Percentiles rank a stretch among this genome's conserved stretches.
These are phyloP conservation scores for Ophiosphaerella narmari DNA, from an alignment of 2,329 filamentous ascomycete genomes.

Conservation along the genomic window DNA sequence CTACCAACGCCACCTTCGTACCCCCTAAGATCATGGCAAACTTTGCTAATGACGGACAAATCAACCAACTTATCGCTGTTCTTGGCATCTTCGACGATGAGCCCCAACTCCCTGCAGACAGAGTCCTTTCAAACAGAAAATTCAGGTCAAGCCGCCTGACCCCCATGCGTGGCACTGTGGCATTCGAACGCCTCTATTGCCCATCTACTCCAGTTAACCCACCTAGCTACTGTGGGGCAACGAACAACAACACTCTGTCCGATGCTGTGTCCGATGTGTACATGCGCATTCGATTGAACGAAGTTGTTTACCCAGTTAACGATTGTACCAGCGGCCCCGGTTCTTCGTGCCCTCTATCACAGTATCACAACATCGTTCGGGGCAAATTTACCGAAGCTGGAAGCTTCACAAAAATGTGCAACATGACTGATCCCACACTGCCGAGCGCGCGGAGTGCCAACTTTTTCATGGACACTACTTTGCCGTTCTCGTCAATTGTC, in stretches of 20 bases:
- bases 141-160: constrained; percentile 63
- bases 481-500: constrained; percentile 27
- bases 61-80: constrained; percentile 64
- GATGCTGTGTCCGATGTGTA: constrained; percentile 45
- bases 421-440: constrained; percentile 26
- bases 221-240: too few relatives aligned
- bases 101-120: constrained; percentile 53
- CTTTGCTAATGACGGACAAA: constrained; percentile 70
- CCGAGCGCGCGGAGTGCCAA: constrained; percentile 22
- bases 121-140: constrained; percentile 54
- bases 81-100: constrained; percentile 66
- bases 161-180: constrained; percentile 68
- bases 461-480: constrained; percentile 33
- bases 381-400: constrained; percentile 54
- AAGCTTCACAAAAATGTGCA: constrained; percentile 55
- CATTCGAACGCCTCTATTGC: constrained; percentile 67
- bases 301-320: constrained; percentile 64
- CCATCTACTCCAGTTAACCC: constrained; percentile 5
- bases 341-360: constrained; percentile 35
- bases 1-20: constrained; percentile 53
- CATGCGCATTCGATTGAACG: constrained; percentile 65
- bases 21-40: constrained; percentile 63
- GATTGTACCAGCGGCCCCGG: constrained; percentile 61
- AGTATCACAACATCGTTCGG: constrained; percentile 47
- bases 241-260: neutral